Base-by-base conservation (phyloP, 495 filamentous ascomycete genomes). In the Penicillium malachiteum region DNA sequence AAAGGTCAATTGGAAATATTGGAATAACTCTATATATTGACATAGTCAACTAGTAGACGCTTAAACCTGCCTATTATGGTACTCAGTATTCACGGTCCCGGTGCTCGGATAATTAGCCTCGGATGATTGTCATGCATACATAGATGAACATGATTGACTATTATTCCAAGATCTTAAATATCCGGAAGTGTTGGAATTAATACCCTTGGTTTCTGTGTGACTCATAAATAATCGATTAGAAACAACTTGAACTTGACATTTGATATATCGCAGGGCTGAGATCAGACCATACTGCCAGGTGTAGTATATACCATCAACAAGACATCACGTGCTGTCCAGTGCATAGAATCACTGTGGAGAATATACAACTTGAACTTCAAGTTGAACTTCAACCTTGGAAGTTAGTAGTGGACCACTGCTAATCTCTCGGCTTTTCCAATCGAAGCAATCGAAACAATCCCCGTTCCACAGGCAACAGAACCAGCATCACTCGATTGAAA, bases 381-480 rank as follows among this genome's bases (percentile, higher is more conserved):
- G 21, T 26, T 26, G 4, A 4, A n/a, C n/a, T n/a, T n/a, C 21
- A 5, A 16, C 35, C 34, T 0, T 11, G 12, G 21, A 7, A 18
- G 0, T 17, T 10, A 44, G 5, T 17, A 16, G 6, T 30, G n/a
- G 30, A 2, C 31, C 21, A 11, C n/a, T 48, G 32, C 10, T 26
- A 21, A 9, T 35, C 34, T 32, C 52, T 38, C 35, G 80, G 82
- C 64, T 85, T 86, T 52, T 84, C 79, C n/a, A 80, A 58, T 39
- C 79, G 64, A 50, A 84, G 62, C 18, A 69, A 57, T 67, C 78
- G 79, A 26, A 79, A 68, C 30, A 81, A 55, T 51, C 76, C 55
- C 62, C 83, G 78, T 67, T 86, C 82, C 10, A 83, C 46, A 16
- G 79, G 80, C 42, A 85, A 57, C 26, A 86, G 64, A 45, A 75